Base-by-base conservation (phyloP, 2,329 filamentous ascomycete species). In the Nothophoma quercina region DNA sequence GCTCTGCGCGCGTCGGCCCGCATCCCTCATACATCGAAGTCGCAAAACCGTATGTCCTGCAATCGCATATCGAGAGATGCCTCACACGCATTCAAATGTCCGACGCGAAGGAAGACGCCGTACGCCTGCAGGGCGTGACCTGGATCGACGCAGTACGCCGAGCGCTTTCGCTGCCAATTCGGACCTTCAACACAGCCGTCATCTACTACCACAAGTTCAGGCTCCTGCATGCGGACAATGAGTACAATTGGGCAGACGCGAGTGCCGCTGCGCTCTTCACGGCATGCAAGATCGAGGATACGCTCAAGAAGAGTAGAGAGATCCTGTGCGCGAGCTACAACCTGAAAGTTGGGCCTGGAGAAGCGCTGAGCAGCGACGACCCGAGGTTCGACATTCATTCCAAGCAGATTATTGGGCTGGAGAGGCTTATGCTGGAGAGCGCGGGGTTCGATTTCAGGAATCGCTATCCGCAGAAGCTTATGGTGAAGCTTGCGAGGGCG, bases 251-350 rank as follows among this genome's bases (percentile, higher is more conserved):
- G 70, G 75, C 80, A 78, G 93, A 98, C 71, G 93, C 91, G 1
- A 91, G 93, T 0, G 85, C 95, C 6, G 91, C 95, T 1, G 89
- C 91, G 19, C 79, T 99, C 7, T 93, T 98, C 68, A 90, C 93
- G 2, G 93, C 93, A 2, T 98, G 93, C 81, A 99, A 99, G 78
- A 92, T 96, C 36, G 95, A 99, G 75, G 95, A 99, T 74, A 99
- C 95, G 0, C 84, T 97, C 62, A 99, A 99, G 78, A 98, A 98
- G 79, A 96, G 91, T 3, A 87, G 85, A 51, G 95, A 99, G 59
- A 96, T 99, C 56, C 81, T 98, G 13, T 96, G 91, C 52, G 92
- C 93, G 1, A 88, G 91, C 19, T 91, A 93, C 76, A 97, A 96
- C 69, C 78, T 96, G 29, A 95, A 92, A 75, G 84, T 80, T 76